phyloP scores from a whole-genome alignment of 805 yeast genomes.

The Saturnispora saitoi region DNA sequence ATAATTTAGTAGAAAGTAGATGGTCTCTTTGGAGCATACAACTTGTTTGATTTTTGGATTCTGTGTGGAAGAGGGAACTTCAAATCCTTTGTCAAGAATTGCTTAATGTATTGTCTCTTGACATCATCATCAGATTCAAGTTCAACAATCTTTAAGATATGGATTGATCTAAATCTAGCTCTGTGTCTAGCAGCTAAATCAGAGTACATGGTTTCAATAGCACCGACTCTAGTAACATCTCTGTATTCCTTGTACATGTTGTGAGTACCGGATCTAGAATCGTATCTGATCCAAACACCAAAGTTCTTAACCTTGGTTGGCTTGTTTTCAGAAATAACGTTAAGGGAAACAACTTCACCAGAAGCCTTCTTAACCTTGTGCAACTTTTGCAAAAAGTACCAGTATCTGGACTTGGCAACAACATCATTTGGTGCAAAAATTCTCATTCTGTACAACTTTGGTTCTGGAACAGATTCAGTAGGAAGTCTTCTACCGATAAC shows the following conservation, averaged over 20 bases:
- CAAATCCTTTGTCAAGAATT: slow-evolving; percentile 89
- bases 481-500: slow-evolving; percentile 99
- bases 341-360: slow-evolving; percentile 96
- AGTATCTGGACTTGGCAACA: slow-evolving; percentile 99
- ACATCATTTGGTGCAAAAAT: slow-evolving; percentile 98
- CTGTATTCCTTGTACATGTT: slow-evolving; percentile 99
- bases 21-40: slow-evolving; percentile 91
- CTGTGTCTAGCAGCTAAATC: slow-evolving; percentile 99
- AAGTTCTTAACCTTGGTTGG: slow-evolving; percentile 99
- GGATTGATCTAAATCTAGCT: slow-evolving; percentile 99
- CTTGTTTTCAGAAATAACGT: slow-evolving; percentile 85
- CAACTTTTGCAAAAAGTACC: slow-evolving; percentile 99
- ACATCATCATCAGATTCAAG: slow-evolving; percentile 95
- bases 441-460: slow-evolving; percentile 99
- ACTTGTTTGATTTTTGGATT: slow-evolving; percentile 80
- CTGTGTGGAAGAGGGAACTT: slow-evolving; percentile 99
- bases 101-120: slow-evolving; percentile 98
- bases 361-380: slow-evolving; percentile 99
- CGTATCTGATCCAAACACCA: slow-evolving; percentile 99
- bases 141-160: slow-evolving; percentile 99
- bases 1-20: slow-evolving; percentile 81
- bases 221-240: slow-evolving; percentile 98
- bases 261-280: slow-evolving; percentile 99
- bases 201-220: slow-evolving; percentile 97
- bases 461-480: slow-evolving; percentile 97